A percentile compares a stretch with the other conserved stretches of the same genome.
phyloP scores from a whole-genome alignment of 78 protist species.

The Bigelowiella natans region DNA sequence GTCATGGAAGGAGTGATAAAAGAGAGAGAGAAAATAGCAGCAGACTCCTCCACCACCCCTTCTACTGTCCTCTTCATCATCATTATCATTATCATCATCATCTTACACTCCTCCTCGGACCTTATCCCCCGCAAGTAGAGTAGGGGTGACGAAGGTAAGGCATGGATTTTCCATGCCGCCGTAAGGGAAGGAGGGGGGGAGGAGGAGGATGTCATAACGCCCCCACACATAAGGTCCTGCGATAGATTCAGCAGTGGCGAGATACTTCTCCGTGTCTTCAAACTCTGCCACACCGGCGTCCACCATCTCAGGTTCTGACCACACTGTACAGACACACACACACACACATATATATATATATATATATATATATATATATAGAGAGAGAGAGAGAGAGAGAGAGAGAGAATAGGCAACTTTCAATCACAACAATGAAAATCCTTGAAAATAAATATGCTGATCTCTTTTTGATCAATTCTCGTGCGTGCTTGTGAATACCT shows the following conservation, averaged over 20 bases:
- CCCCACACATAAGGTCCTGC: conserved; percentile 21
- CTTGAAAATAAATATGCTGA: too few relatives aligned
- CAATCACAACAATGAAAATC: too few relatives aligned
- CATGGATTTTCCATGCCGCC: conserved; percentile 40
- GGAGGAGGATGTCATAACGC: conserved; percentile 21
- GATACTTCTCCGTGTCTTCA: conserved; percentile 21
- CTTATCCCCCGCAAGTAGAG: conserved; percentile 41
- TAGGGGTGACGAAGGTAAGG: conserved; percentile 49
- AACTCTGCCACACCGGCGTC: conserved; percentile 26
- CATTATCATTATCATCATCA: too few relatives aligned
- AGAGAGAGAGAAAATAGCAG: too few relatives aligned
- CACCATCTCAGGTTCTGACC: conserved; percentile 9
- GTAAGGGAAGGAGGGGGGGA: conserved; percentile 40
- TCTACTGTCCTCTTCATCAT: too few relatives aligned
- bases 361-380: too few relatives aligned
- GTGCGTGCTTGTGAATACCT: not conserved
- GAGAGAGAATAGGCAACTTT: too few relatives aligned
- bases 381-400: too few relatives aligned
- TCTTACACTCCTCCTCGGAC: not conserved
- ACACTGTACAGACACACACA: not conserved
- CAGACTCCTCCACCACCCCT: too few relatives aligned
- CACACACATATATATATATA: too few relatives aligned
- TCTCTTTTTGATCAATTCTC: not conserved
- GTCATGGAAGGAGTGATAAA: too few relatives aligned
- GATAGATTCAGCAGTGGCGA: conserved; percentile 18